Base-by-base conservation (phyloP, 148 eudicot genomes). In the Drosera capensis region DNA sequence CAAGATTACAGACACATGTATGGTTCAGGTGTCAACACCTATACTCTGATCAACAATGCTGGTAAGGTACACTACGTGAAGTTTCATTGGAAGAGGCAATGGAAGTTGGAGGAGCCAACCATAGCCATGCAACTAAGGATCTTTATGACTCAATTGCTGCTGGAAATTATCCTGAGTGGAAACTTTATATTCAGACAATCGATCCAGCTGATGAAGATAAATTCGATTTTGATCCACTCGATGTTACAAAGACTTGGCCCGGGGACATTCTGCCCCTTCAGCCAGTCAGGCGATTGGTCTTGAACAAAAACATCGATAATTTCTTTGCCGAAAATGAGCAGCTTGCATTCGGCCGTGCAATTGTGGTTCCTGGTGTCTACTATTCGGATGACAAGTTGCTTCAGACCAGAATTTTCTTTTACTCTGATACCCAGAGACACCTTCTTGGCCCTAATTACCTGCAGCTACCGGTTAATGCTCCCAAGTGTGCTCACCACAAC, bases 141-240 rank as follows among this genome's bases (percentile, higher is more conserved):
- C 80, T 86, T 20, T 70, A 61, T 43, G 95, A 86, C 40, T 80
- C 95, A 2, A 86, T 86, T 50, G 80, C 83, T 14, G 92, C 83
- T 7, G 95, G 95, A 7, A 80, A 80, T 31, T 86, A 74, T 40
- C 92, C 95, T 8, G 95, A 86, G 49, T 86, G 95, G 95, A 75
- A 80, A 55, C 70, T 86, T 26, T 86, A 64, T 47, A 70, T 86
- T 36, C 95, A 86, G 60, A 71, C 46, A 13, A 86, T 86, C 0
- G 95, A 86, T 58, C 92, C 92, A 15, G 78, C 62, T 43, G 78
- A 80, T 46, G 92, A 78, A 43, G 92, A 86, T 45, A 72, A 71
- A 46, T 75, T 86, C 43, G 95, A 86, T 58, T 86, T 86, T 61
- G 95, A 86, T 54, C 95, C 92, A 5, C 72, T 86, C 23, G 95